Base-by-base conservation (phyloP, 2,329 filamentous ascomycete species). In the Hypoxylon sp. region DNA sequence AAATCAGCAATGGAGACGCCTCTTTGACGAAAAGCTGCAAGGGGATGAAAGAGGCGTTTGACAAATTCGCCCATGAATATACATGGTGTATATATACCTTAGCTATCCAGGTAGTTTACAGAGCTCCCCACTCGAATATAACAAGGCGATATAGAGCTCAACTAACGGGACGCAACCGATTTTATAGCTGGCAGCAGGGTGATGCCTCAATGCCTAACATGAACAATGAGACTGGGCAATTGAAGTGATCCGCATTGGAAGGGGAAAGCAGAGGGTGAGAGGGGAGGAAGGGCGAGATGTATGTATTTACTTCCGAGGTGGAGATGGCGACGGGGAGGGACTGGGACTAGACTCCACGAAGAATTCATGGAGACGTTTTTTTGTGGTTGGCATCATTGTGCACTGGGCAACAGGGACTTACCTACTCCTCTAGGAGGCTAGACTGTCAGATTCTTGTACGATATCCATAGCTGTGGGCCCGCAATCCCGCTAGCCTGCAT, bases 331-430 rank as follows among this genome's bases (percentile, higher is more conserved):
- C 51, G 37, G 27, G 58, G 53, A 59, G 30, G 25, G 25, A 27
- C 25, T 44, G 42, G 57, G 33, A 40, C 57, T 60, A 33, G 35
- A 11, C 57, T 61, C 59, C 48, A 31, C 17, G 20, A 61, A 50
- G 62, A 55, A 64, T 59, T 44, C 55, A 33, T 50, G 10, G 60
- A 59, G 49, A 35, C 40, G 54, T 13, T 48, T 30, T 10, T 49
- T 64, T 58, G 35, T 42, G 27, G 42, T 65, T 61, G 42, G 50
- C 57, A 66, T 66, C 63, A 58, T 53, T 48, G 64, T 60, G 35
- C 58, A 66, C 64, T 62, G 64, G 63, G 64, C 58, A 66, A 66
- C 58, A 66, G 37, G 57, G 58, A 61, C 57, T 51, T 44, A 20
- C 53, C 33, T 63, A 42, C 25, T 27, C 51, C 44, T 42, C 33